Evolutionary conservation across 352 stramenopile species (phyloP).

Genomic region (Phytopythium vexans): DNA sequence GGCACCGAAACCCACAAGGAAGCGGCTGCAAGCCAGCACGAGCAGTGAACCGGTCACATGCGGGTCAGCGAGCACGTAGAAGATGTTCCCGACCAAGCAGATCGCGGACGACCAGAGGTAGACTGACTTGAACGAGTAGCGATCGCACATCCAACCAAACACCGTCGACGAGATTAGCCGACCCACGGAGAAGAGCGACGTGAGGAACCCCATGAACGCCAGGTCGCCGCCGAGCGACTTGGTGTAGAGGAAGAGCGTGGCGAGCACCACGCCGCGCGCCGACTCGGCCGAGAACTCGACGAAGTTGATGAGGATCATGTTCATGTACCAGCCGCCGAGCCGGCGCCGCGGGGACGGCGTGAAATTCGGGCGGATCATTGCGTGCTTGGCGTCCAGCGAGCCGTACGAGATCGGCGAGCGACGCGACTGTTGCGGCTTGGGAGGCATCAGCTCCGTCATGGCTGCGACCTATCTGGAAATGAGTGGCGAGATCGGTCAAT

Average conservation of each 20-base stretch:
- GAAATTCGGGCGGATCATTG: constrained; percentile 32
- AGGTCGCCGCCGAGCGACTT: constrained; percentile 74
- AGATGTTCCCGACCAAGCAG: constrained; percentile 67
- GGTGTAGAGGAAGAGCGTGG: constrained; percentile 83
- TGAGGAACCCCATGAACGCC: constrained; percentile 79
- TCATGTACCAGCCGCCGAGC: constrained; percentile 62
- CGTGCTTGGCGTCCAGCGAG: constrained; percentile 11
- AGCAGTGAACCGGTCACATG: constrained; percentile 52
- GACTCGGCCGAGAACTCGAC: constrained; percentile 81
- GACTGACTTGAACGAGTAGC: constrained; percentile 76
- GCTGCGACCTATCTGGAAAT: too few species aligned
- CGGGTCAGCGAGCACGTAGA: constrained; percentile 67
- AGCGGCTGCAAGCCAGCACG: constrained; percentile 55
- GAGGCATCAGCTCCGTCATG: too few species aligned
- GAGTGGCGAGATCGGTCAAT: too few species aligned
- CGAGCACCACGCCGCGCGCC: constrained; percentile 70
- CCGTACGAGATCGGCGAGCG: constrained; percentile 33
- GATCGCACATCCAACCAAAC: constrained; percentile 85
- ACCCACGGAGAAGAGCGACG: constrained; percentile 77
- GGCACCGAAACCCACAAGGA: constrained; percentile 75
- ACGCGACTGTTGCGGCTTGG: too few species aligned
- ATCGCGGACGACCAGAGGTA: constrained; percentile 75
- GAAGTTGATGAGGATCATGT: constrained; percentile 85
- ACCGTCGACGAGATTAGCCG: constrained; percentile 76
- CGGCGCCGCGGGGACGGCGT: constrained; percentile 37